A percentile compares a stretch with the other conserved stretches of the same genome.
These are phyloP conservation scores for Zygosaccharomyces bisporus DNA, from an alignment of 805 yeast species.

Conservation along the genomic window DNA sequence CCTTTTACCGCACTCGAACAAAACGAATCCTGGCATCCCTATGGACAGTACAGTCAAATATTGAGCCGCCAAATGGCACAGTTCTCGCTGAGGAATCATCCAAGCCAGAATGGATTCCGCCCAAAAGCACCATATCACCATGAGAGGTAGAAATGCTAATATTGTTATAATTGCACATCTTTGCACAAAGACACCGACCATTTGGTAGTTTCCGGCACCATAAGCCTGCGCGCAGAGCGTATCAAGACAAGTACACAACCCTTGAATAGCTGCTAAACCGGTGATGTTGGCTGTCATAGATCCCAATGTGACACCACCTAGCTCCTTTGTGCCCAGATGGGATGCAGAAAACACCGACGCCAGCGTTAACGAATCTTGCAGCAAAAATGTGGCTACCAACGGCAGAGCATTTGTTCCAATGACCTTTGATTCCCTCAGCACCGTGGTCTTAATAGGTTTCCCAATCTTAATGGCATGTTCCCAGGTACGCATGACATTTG, in stretches of 20 bases:
- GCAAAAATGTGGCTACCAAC: slow-evolving; percentile 58
- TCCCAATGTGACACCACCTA: slow-evolving; percentile 73
- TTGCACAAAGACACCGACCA: slow-evolving; percentile 66
- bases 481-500: slow-evolving; percentile 30
- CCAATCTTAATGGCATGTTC: slow-evolving; percentile 33
- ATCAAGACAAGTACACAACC: slow-evolving; percentile 73
- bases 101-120: slow-evolving; percentile 47
- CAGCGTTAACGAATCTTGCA: slow-evolving; percentile 70
- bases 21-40: slow-evolving; percentile 71
- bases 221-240: slow-evolving; percentile 76
- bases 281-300: slow-evolving; percentile 76
- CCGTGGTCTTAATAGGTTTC: slow-evolving; percentile 27
- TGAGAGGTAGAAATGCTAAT: slow-evolving; percentile 50
- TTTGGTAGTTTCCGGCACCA: slow-evolving; percentile 60
- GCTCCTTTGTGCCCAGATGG: slow-evolving; percentile 61
- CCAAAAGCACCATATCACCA: slow-evolving; percentile 56
- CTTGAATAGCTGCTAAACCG: slow-evolving; percentile 71
- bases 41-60: slow-evolving; percentile 54
- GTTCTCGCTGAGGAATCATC: slow-evolving; percentile 43
- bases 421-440: slow-evolving; percentile 44
- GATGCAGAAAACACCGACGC: slow-evolving; percentile 79
- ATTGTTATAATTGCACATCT: slow-evolving; percentile 64
- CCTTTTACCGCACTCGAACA: slow-evolving; percentile 68
- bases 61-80: slow-evolving; percentile 51
- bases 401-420: slow-evolving; percentile 52